Base-by-base conservation (phyloP, 805 yeast species). In the Maudiozyma barnettii region DNA sequence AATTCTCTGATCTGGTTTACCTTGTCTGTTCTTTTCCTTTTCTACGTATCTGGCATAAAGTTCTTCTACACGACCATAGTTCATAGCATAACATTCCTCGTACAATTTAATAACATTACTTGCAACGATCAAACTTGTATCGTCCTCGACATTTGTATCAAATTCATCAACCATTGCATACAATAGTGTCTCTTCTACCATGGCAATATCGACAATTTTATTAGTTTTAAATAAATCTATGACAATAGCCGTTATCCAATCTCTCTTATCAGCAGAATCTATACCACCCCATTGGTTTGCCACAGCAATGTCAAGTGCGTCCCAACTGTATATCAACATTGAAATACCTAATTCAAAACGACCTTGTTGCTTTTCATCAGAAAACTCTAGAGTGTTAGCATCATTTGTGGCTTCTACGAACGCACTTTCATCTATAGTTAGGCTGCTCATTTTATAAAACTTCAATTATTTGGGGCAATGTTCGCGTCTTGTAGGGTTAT, bases 201-300 rank as follows among this genome's bases (percentile, higher is more conserved):
- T 76, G 36, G 78, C 81, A 3, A 84, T 71, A 56, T 89, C 98
- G 5, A 91, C 85, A 4, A 77, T 73, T 44, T 71, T 75, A 42
- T 76, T 81, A 7, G 71, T 70, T 40, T 65, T 72, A 60, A 91
- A 93, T 45, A 89, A 71, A 33, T 88, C 97, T 26, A 89, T 76
- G 2, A 91, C 78, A 13, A 86, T 69, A 4, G 87, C 95, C 4
- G 86, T 78, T 53, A 91, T 75, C 99, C 99, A 93, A 63, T 93
- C 99, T 60, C 99, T 75, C 65, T 93, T 93, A 36, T 86, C 97
- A 0, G 75, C 78, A 13, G 95, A 82, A 33, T 86, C 84, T 13
- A 96, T 81, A 1, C 99, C 99, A 50, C 99, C 99, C 98, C 99
- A 93, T 29, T 74, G 71, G 63, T 86, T 88, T 5, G 79, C 95